Evolutionary conservation across 2,329 filamentous ascomycete species (phyloP).

Genomic region (Acephala macrosclerotiorum): DNA sequence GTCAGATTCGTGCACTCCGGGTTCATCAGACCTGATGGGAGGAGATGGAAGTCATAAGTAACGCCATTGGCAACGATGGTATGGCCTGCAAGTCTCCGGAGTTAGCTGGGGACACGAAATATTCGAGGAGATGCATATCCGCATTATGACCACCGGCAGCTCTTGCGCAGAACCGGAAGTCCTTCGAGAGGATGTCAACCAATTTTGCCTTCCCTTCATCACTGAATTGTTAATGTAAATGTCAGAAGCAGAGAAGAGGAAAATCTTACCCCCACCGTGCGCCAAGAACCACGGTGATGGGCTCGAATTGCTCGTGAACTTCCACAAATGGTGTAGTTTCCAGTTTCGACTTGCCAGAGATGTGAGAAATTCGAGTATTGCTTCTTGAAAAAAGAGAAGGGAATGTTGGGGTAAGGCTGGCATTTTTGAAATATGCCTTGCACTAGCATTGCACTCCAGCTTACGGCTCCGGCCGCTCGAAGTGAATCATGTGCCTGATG

Average conservation of each 20-base stretch:
- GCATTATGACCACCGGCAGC: constrained; percentile 58
- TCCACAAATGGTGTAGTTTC: too few species aligned
- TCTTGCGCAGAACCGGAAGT: constrained; percentile 23
- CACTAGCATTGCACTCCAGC: too few species aligned
- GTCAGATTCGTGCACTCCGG: constrained; percentile 76
- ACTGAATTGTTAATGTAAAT: background rate
- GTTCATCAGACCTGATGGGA: constrained; percentile 76
- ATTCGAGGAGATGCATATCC: constrained; percentile 33
- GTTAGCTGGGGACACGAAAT: constrained; percentile 44
- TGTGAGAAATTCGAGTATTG: too few species aligned
- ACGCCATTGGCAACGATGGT: constrained; percentile 51
- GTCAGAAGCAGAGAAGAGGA: background rate
- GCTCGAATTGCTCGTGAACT: too few species aligned
- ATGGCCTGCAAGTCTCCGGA: constrained; percentile 49
- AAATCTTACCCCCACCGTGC: background rate
- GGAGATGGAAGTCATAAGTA: constrained; percentile 59
- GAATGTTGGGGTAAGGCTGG: too few species aligned
- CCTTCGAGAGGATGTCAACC: constrained; percentile 56
- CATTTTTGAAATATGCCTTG: too few species aligned
- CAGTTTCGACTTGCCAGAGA: too few species aligned
- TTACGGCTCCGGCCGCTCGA: too few species aligned
- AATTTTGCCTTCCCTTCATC: constrained; percentile 60
- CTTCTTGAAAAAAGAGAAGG: too few species aligned
- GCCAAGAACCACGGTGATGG: background rate
- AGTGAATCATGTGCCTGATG: too few species aligned